A percentile compares a stretch with the other conserved stretches of the same genome.
phyloP scores from a whole-genome alignment of 768 basidiomycete genomes.

The Tulasnella sp. region DNA sequence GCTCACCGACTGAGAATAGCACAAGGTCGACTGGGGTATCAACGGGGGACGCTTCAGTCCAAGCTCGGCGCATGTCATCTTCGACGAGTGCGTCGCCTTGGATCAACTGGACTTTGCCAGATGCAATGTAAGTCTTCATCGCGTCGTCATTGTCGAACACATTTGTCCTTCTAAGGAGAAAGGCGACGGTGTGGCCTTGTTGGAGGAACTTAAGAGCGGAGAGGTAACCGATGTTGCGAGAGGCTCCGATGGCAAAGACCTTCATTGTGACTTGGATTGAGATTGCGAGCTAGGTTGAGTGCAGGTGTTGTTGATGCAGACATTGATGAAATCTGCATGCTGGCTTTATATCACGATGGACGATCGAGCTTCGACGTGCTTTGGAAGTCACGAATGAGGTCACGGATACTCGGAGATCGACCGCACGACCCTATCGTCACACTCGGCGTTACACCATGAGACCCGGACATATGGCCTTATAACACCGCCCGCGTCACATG shows the following conservation, averaged over 20 bases:
- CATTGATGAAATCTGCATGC: too few species aligned
- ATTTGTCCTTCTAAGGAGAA: neutral
- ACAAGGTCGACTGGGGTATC: conserved; percentile 3
- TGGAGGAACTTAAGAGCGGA: neutral
- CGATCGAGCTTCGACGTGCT: too few species aligned
- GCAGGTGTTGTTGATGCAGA: too few species aligned
- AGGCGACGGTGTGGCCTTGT: neutral
- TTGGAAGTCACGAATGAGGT: too few species aligned
- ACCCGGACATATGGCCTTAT: too few species aligned
- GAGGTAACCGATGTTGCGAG: conserved; percentile 9
- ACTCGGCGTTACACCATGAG: too few species aligned
- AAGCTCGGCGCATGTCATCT: neutral
- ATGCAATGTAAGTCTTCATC: neutral
- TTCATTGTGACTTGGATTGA: conserved; percentile 11
- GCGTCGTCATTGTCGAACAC: conserved; percentile 3
- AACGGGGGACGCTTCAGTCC: neutral
- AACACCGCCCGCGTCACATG: too few species aligned
- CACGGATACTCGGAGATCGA: too few species aligned
- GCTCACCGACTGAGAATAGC: conserved; percentile 11
- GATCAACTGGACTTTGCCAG: neutral
- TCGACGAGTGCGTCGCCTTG: conserved; percentile 6
- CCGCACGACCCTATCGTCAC: too few species aligned
- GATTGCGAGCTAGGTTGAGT: too few species aligned
- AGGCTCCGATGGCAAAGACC: conserved; percentile 7
- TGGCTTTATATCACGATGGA: too few species aligned